Evolutionary conservation across 169 alveolate species (phyloP).

Genomic region (Eimeria falciformis): DNA sequence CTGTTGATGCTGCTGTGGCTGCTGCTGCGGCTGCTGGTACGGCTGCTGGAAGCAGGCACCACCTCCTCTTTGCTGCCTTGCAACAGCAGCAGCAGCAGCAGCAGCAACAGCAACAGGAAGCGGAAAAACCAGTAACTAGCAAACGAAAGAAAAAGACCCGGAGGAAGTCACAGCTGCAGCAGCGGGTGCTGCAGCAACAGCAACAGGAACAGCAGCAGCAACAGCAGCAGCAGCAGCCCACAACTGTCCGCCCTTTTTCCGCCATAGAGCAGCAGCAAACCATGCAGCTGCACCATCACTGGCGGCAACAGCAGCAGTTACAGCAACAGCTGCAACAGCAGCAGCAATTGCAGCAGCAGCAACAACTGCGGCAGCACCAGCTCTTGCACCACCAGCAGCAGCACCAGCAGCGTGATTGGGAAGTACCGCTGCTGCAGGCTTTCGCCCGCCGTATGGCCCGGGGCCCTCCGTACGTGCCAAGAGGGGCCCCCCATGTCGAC

Average conservation of each 20-base stretch:
- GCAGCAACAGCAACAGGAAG: slow-evolving; percentile 24
- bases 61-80: background rate
- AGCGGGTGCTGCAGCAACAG: background rate
- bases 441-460: background rate
- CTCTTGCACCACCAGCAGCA: slow-evolving; percentile 30
- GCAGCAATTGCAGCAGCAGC: background rate
- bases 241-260: background rate
- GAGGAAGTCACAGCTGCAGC: slow-evolving; percentile 23
- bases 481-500: background rate
- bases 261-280: background rate
- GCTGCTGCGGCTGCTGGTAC: slow-evolving; percentile 1
- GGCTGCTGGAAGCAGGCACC: slow-evolving; percentile 1
- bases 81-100: slow-evolving; percentile 42
- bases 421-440: slow-evolving; percentile 31
- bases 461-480: background rate
- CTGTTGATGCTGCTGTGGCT: slow-evolving; percentile 1
- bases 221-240: slow-evolving; percentile 25
- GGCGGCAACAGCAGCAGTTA: too few relatives aligned
- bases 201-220: slow-evolving; percentile 17
- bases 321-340: background rate
- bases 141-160: slow-evolving; percentile 12
- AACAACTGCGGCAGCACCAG: slow-evolving; percentile 36
- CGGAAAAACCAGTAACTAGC: slow-evolving; percentile 7
- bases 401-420: background rate
- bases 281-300: slow-evolving; percentile 9